Evolutionary conservation across 257 asterid genomes (phyloP).

Genomic region (Nicotiana otophora): DNA sequence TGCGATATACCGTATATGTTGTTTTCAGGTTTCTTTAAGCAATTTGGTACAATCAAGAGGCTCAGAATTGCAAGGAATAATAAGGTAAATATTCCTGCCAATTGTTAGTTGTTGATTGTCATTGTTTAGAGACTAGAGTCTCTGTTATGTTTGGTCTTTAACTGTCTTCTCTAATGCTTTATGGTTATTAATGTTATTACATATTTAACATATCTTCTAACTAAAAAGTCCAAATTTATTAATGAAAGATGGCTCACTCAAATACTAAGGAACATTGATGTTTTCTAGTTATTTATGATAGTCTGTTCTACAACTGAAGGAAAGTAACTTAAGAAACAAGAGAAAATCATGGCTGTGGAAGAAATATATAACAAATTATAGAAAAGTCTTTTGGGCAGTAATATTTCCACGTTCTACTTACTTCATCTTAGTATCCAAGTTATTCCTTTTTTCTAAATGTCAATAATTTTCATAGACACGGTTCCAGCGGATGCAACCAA

Average conservation of each 20-base stretch:
- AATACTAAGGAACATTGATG: not conserved
- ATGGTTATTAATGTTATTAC: not conserved
- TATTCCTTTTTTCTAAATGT: not conserved
- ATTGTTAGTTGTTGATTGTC: not conserved
- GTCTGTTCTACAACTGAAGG: not conserved
- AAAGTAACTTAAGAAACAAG: not conserved
- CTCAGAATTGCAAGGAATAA: slow-evolving; percentile 78
- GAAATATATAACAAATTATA: not conserved
- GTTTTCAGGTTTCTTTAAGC: slow-evolving; percentile 82
- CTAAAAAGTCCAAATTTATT: not conserved
- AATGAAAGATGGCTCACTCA: not conserved
- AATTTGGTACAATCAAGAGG: slow-evolving; percentile 81
- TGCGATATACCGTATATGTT: not conserved
- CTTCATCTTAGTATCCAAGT: not conserved
- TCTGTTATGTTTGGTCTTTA: not conserved
- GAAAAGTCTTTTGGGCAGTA: not conserved
- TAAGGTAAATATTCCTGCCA: slow-evolving; percentile 47
- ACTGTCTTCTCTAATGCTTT: not conserved
- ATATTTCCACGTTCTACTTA: not conserved
- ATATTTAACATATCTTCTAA: not conserved
- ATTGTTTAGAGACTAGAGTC: not conserved
- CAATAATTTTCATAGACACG: not conserved
- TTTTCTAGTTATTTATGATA: not conserved
- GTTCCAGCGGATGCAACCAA: not conserved
- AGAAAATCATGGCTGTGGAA: not conserved